A percentile compares a stretch with the other conserved stretches of the same genome.
Conservation (phyloP, 352 stramenopile species). For the Pythium periplocum region DNA sequence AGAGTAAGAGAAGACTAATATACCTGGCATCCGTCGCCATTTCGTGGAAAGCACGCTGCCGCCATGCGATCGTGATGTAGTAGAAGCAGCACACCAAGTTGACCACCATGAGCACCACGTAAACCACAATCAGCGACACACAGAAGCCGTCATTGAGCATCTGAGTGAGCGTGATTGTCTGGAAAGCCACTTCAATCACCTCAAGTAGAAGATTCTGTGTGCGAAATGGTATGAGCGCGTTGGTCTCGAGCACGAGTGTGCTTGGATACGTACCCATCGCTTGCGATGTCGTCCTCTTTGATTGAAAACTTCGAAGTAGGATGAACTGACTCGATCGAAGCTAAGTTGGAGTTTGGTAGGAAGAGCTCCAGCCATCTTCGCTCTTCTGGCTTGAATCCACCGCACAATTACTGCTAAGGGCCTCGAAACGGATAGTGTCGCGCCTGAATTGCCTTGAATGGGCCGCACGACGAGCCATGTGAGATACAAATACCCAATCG, state of each 20-base stretch:
- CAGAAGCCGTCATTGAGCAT: conserved; percentile 25
- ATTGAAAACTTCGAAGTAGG: conserved; percentile 15
- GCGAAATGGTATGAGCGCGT: neutral
- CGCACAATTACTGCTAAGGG: too few relatives aligned
- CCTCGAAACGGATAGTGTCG: too few relatives aligned
- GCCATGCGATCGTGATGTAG: conserved; percentile 27
- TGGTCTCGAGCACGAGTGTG: too few relatives aligned
- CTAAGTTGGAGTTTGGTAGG: neutral
- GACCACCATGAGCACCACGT: conserved; percentile 29
- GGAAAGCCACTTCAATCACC: conserved; percentile 9
- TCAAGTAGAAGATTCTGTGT: conserved; percentile 5
- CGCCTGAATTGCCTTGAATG: too few relatives aligned
- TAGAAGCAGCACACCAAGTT: conserved; percentile 34
- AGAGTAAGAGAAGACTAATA: conserved; percentile 1
- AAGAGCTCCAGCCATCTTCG: conserved; percentile 4
- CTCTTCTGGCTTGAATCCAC: too few relatives aligned
- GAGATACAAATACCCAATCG: conserved; percentile 3
- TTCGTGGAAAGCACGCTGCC: conserved; percentile 18
- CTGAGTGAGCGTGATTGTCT: conserved; percentile 31
- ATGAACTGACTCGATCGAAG: conserved; percentile 11
- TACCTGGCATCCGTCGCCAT: conserved; percentile 37
- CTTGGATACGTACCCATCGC: conserved; percentile 26
- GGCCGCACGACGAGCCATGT: neutral
- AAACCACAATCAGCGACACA: conserved; percentile 19
- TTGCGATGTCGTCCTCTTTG: conserved; percentile 31